Evolutionary conservation across 2,329 filamentous ascomycete species (phyloP), one percentile per base, ranked within the genome.

Genomic region (Pseudogymnoascus pannorum): DNA sequence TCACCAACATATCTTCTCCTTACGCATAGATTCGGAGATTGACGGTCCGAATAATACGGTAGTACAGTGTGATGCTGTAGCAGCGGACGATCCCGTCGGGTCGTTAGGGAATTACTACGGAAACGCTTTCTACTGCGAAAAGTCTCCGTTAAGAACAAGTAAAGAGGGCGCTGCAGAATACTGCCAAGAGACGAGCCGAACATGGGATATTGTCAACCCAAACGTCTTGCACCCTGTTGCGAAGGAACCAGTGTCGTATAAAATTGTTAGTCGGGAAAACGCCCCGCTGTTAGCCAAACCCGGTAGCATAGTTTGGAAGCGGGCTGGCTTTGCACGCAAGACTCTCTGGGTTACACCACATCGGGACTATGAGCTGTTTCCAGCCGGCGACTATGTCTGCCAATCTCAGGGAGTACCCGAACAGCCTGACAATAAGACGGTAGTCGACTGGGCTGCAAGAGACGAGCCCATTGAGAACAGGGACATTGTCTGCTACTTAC

Each of bases 1-100:
- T 77, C 92, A 97, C 74, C 92, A 97, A 75, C 92, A 97, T 74
- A 81, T 97, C 31, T 97, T 97, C 83, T 96, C 91, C 72, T 78
- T 97, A 44, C 89, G 92, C 42, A 79, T 96, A 44, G 89, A 97
- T 72, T 84, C 92, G 31, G 94, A 93, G 70, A 83, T 97, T 61
- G 92, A 96, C 71, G 92, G 92, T 0, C 84, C 87, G 1, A 81
- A 87, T 65, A 97, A 97, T 73, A 92, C 91, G 0, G 81, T 96
- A 63, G 93, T 91, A 78, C 85, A 92, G 75, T 86, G 88, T 11
- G 92, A 97, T 68, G 88, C 91, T 0, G 80, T 85, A 1, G 78
- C 81, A 1, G 87, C 87, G 0, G 81, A 88, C 0, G 91, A 85
- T 0, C 87, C 88, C 4, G 87, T 93, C 0, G 92, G 92, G 35